Conservation (phyloP, 176 grass and related monocot genomes). For the Coix lacrymajobi region DNA sequence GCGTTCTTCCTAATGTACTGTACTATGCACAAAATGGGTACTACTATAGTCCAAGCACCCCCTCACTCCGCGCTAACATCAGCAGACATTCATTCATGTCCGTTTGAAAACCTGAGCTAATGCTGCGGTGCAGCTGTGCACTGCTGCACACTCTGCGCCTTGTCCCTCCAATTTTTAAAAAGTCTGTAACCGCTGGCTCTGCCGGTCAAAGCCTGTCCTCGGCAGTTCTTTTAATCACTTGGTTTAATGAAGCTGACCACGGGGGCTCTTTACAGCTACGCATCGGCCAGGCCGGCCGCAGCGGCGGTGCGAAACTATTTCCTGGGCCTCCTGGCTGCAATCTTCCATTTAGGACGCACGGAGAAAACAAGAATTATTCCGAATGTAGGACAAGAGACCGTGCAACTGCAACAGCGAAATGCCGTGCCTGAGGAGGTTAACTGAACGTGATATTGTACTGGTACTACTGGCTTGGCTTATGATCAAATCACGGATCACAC, state of each 20-base stretch:
- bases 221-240: slow-evolving; percentile 24
- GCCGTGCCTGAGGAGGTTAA: neutral
- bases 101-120: neutral
- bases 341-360: neutral
- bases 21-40: too few species aligned
- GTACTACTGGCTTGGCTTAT: neutral
- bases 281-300: neutral
- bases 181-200: neutral
- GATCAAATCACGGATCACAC: neutral
- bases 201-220: slow-evolving; percentile 33
- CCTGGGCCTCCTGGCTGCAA: neutral
- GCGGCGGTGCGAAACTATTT: neutral
- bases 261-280: slow-evolving; percentile 9
- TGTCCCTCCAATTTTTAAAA: slow-evolving; percentile 8
- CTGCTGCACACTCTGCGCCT: neutral
- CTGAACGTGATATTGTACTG: neutral
- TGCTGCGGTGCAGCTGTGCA: slow-evolving; percentile 9
- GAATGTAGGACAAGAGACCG: slow-evolving; percentile 11
- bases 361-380: neutral
- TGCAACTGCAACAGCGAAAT: slow-evolving; percentile 4
- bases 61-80: neutral
- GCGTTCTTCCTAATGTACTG: too few species aligned
- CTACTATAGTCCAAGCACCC: too few species aligned
- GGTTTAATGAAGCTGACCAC: slow-evolving; percentile 35
- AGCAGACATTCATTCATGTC: slow-evolving; percentile 14